Evolutionary conservation across 768 basidiomycete genomes (phyloP), one percentile per base, ranked within the genome.

Genomic region (Phlebiopsis flavidoalba): DNA sequence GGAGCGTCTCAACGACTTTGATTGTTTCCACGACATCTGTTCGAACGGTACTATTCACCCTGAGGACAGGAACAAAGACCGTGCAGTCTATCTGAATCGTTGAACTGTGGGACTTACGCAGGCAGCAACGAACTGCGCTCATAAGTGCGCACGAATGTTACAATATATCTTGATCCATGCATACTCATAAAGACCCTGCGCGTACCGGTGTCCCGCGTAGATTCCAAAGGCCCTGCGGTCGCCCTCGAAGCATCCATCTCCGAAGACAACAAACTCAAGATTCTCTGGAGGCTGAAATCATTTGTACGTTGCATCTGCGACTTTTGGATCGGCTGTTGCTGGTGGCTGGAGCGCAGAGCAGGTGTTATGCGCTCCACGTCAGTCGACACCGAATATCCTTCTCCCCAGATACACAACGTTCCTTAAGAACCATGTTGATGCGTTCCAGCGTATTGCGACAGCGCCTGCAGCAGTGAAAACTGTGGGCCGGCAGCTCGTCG

Each of bases 101-200:
- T 33, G 66, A 71, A 35, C 48, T 71, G 36, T 68, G 67, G 70
- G 69, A 69, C 52, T 63, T 71, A 6, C 68, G 70, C 1, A 58
- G 67, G 21, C 66, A 70, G 60, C n/a, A n/a, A 66, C 69, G 19
- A n/a, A 66, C 69, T 15, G 68, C 70, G 10, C 57, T 69, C 48
- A 66, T n/a, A 65, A 50, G 70, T 64, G 8, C 64, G 61, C n/a
- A n/a, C 14, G 69, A 69, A 50, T n/a, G n/a, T n/a, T n/a, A n/a
- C 53, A 51, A 1, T 52, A 45, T 35, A 40, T 67, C 14, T 37
- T 65, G 46, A 57, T 59, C 21, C 63, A 65, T n/a, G n/a, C n/a
- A n/a, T n/a, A 15, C 63, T 69, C 21, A n/a, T n/a, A 56, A 55
- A 19, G 40, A n/a, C 21, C 17, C 14, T 62, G n/a, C 47, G 59